Evolutionary conservation across 306 rosid genomes (phyloP), one percentile per base, ranked within the genome.

Genomic region (Rosa persica): DNA sequence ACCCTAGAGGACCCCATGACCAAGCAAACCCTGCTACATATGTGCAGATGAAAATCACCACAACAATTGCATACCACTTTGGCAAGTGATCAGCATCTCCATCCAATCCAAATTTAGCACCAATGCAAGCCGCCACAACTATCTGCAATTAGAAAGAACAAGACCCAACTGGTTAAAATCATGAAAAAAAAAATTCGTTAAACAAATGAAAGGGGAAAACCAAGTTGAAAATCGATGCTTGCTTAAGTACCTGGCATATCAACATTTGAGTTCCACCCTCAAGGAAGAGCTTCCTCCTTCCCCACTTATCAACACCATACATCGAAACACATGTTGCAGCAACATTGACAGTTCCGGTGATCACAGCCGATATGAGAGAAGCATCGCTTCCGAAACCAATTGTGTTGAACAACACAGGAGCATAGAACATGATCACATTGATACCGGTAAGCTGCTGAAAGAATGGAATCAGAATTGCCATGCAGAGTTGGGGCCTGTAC

Each of bases 1-100:
- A 95, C 0, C 99, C 99, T 0, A 95, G 89, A 0, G 99, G 99
- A 22, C 99, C 99, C 99, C 99, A 95, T 17, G 99, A 95, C 99
- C 99, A 95, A 0, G 99, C 98, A 44, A 92, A 95, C 3, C 91
- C 99, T 0, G 99, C 82, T 0, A 95, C 98, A 4, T 95, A 95
- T 3, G 90, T 80, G 81, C 99, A 95, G 13, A 95, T 95, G 93
- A 92, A 95, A 4, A 95, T 36, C 58, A 95, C 99, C 85, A 95
- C 97, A 25, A 93, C 90, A 5, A 88, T 10, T 1, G 99, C 98
- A 78, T 95, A 95, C 99, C 98, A 93, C 78, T 87, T 89, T 5
- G 98, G 99, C 76, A 95, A 75, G 0, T 86, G 71, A 0, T 93
- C 99, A 2, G 97, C 93, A 20, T 55, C 5, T 2, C 99, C 99